Evolutionary conservation across 139 green algal genomes (phyloP).

Genomic region (Eudorina sp.): DNA sequence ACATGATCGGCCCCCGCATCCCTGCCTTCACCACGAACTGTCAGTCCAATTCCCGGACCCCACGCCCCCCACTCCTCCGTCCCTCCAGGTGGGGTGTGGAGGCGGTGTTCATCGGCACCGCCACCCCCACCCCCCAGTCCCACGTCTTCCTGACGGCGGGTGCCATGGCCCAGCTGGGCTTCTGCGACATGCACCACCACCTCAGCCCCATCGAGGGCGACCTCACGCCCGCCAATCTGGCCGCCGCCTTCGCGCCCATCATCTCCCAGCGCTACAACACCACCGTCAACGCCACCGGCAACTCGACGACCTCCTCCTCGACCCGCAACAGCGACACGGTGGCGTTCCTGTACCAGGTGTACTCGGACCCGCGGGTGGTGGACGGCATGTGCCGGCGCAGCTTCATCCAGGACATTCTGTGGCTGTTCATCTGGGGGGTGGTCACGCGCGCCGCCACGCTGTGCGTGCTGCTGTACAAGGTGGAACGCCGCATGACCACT

Average conservation of each 20-base stretch:
- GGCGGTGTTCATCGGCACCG: constrained; percentile 28
- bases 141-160: constrained; percentile 40
- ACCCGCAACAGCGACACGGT: not conserved
- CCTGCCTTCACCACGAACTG: too few relatives aligned
- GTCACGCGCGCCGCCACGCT: not conserved
- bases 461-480: constrained; percentile 31
- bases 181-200: constrained; percentile 44
- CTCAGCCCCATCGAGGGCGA: not conserved
- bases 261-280: constrained; percentile 15
- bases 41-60: too few relatives aligned
- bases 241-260: not conserved
- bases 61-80: not conserved
- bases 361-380: not conserved
- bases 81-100: constrained; percentile 39
- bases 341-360: constrained; percentile 30
- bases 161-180: constrained; percentile 38
- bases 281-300: constrained; percentile 6
- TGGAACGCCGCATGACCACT: constrained; percentile 33
- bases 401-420: constrained; percentile 15
- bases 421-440: constrained; percentile 1
- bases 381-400: not conserved
- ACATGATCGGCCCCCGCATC: too few relatives aligned
- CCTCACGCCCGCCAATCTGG: constrained; percentile 11
- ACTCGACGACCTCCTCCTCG: too few relatives aligned
- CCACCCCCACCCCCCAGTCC: not conserved